Evolutionary conservation across 306 rosid genomes (phyloP), one percentile per base, ranked within the genome.

Genomic region (Trifolium pratense): DNA sequence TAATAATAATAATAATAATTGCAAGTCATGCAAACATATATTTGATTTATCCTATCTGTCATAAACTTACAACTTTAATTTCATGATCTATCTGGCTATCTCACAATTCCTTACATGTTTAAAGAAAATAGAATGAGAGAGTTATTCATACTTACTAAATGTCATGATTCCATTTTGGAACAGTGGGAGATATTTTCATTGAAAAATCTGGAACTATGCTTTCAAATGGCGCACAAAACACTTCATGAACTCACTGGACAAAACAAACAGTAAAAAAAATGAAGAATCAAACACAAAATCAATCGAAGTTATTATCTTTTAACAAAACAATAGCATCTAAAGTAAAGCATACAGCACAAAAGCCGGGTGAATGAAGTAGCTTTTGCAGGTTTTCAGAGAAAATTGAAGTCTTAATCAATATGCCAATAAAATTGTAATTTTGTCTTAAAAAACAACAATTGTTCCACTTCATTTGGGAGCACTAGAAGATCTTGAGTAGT

Each of bases 231-330:
- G 56, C 77, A 16, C 10, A 58, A 68, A 29, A 75, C 76, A 55
- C 75, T 70, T 79, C 59, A 68, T 49, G 76, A 79, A 77, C 66
- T 85, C 84, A 76, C 86, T 85, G 86, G 59, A 83, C 40, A 73
- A 77, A 49, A 21, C 63, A 78, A 60, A 46, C 42, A 66, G 57
- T 66, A 74, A 64, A 39, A 79, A 40, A 55, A 14, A n/a, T 46
- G 60, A 26, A 58, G 65, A 59, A 59, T 59, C 65, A 59, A 59
- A 59, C 40, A 68, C 13, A 48, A 51, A 69, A 20, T 13, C 74
- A 49, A 68, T 69, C 52, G 74, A 34, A 18, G 75, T 70, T 70
- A 52, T 34, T 43, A 29, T 40, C 37, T 55, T 18, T 32, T 37
- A 21, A 20, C 70, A 20, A 52, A 12, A 51, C n/a, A 53, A 57